Evolutionary conservation across 768 basidiomycete species (phyloP), one percentile per base, ranked within the genome.

Genomic region (Suillus spraguei): DNA sequence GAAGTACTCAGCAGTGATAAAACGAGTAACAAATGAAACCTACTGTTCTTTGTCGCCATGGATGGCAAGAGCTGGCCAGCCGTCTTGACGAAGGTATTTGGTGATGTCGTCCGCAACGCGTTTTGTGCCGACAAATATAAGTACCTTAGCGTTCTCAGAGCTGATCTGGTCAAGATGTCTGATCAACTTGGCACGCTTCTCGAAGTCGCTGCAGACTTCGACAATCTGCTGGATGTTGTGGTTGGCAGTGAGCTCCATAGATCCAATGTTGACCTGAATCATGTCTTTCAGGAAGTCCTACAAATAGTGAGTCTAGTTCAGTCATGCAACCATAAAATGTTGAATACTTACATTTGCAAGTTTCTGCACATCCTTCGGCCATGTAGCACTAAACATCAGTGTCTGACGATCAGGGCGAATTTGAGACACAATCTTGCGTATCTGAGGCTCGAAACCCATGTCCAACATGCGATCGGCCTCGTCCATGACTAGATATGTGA

Each of bases 381-480:
- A 99, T 8, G 97, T 99, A 14, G 97, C 97, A 60, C 95, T 97
- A 83, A 99, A 99, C 89, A 99, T 97, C 68, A 99, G 85, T 1
- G 97, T 99, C 74, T 99, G 97, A 71, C 97, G 87, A 81, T 99
- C 97, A 49, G 97, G 97, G 46, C 97, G 89, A 72, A 99, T 96
- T 78, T 99, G 97, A 69, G 89, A 83, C 68, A 99, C 93, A 67
- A 99, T 98, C 81, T 99, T 99, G 74, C 96, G 86, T 74, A 99
- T 99, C 77, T 99, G 97, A 60, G 97, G 97, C 80, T 99, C 97
- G 81, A 99, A 99, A 83, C 97, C 97, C 97, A 99, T 99, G 82
- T 99, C 97, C 67, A 99, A 85, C 97, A 99, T 99, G 72, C 97
- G 94, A 81, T 99, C 97, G 52, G 97, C 97, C 78, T 99, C 97